Evolutionary conservation across 345 rosid genomes (phyloP).

Genomic region (Eucalyptus sideroxylon): DNA sequence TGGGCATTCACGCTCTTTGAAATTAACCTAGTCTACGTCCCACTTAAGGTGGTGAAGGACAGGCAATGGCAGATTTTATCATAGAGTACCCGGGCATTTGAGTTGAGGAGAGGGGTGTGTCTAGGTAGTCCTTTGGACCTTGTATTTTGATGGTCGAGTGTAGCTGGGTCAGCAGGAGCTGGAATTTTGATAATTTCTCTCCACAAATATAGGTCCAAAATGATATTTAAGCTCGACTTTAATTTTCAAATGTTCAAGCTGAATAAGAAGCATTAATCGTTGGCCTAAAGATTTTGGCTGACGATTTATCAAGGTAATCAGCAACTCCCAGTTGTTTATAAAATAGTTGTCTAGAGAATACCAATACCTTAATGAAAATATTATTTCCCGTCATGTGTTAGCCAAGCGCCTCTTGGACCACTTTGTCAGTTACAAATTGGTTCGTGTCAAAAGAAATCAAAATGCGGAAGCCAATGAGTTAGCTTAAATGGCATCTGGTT

Average conservation of each 20-base stretch:
- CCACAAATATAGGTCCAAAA: background rate
- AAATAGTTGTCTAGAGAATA: background rate
- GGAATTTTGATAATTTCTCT: background rate
- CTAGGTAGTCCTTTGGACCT: background rate
- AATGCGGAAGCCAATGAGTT: background rate
- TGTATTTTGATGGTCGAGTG: background rate
- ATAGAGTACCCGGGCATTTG: too few species aligned
- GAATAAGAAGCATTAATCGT: background rate
- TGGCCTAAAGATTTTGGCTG: background rate
- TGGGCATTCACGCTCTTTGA: background rate
- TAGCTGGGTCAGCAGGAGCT: background rate
- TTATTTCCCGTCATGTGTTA: background rate
- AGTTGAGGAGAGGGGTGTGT: background rate
- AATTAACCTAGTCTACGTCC: too few species aligned
- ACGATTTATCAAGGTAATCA: too few species aligned
- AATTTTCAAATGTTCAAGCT: background rate
- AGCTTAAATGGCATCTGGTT: too few species aligned
- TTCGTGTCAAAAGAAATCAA: background rate
- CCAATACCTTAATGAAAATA: background rate
- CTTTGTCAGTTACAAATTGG: background rate
- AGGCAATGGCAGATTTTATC: background rate
- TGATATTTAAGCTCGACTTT: background rate
- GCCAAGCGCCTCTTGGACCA: background rate
- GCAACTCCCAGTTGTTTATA: background rate
- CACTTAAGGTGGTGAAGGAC: background rate